Evolutionary conservation across 75 land plant species (phyloP).

Genomic region (Selaginella tamariscina): DNA sequence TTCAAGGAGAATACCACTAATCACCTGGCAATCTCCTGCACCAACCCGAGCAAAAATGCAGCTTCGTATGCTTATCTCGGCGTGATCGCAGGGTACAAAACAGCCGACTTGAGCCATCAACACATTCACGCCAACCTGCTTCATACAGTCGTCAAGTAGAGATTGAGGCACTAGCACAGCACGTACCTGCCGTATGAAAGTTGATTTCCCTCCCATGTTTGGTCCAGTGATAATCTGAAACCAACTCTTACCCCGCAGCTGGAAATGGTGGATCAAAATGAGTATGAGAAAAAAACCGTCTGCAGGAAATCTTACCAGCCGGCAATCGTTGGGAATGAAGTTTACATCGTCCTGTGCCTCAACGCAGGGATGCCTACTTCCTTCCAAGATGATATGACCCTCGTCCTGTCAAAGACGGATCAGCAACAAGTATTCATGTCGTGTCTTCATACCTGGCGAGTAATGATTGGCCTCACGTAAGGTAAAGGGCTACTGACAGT

Average conservation of each 20-base stretch:
- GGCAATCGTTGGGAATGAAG: constrained; percentile 94
- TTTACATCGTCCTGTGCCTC: constrained; percentile 98
- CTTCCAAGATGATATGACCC: constrained; percentile 83
- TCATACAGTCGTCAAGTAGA: too few species aligned
- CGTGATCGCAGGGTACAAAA: constrained; percentile 94
- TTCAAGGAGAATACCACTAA: too few species aligned
- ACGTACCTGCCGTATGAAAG: constrained; percentile 87
- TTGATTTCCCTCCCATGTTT: constrained; percentile 99
- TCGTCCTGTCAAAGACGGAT: constrained; percentile 36
- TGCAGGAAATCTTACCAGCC: constrained; percentile 39
- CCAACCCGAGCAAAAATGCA: constrained; percentile 99
- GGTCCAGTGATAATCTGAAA: constrained; percentile 98
- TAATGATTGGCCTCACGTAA: constrained; percentile 77
- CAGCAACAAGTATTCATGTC: background rate
- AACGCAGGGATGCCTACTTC: constrained; percentile 96
- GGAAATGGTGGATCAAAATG: constrained; percentile 1
- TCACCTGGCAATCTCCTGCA: constrained; percentile 94
- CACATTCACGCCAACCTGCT: constrained; percentile 91
- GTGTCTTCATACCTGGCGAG: constrained; percentile 41
- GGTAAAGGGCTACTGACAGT: constrained; percentile 77
- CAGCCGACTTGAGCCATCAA: constrained; percentile 98
- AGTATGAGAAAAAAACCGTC: background rate
- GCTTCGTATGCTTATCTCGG: constrained; percentile 77
- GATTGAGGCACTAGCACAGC: background rate
- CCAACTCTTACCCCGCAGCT: constrained; percentile 93